These are phyloP conservation scores for Populus hybrid DNA, from an alignment of 441 rosid genomes.

Conservation along the genomic window DNA sequence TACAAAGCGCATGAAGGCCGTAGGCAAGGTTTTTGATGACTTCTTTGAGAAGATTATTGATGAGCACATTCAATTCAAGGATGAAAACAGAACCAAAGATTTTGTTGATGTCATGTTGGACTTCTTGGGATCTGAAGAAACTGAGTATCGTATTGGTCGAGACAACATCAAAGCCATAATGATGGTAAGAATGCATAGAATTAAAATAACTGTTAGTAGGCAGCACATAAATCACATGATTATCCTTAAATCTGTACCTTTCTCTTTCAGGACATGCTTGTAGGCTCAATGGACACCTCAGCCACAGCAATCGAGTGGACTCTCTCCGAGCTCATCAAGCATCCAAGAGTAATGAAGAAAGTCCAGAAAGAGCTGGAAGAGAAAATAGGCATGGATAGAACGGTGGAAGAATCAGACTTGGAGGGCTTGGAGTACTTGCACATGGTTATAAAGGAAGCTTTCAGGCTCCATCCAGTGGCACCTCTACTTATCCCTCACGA, in stretches of 20 bases:
- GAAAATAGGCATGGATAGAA: constrained; percentile 30
- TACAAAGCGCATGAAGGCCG: constrained; percentile 32
- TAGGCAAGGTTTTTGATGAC: constrained; percentile 29
- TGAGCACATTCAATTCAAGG: constrained; percentile 30
- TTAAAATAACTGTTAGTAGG: too few relatives aligned
- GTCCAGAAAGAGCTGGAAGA: constrained; percentile 36
- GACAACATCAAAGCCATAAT: constrained; percentile 39
- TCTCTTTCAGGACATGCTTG: constrained; percentile 37
- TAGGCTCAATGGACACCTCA: constrained; percentile 36
- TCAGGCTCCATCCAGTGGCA: too few relatives aligned
- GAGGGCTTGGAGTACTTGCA: too few relatives aligned
- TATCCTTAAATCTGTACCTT: too few relatives aligned
- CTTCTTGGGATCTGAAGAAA: constrained; percentile 29
- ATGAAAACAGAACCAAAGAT: constrained; percentile 31
- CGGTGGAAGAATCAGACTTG: too few relatives aligned
- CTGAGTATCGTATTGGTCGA: constrained; percentile 28
- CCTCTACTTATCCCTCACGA: background rate
- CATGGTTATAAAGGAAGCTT: too few relatives aligned
- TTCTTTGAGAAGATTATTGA: constrained; percentile 41
- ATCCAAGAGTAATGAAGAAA: constrained; percentile 33
- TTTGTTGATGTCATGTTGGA: constrained; percentile 46
- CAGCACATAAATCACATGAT: too few relatives aligned
- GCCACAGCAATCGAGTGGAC: constrained; percentile 41
- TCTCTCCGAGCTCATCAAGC: constrained; percentile 31
- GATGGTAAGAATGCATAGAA: constrained; percentile 20